Percentiles rank a stretch among this genome's conserved stretches.
Evolutionary conservation across 495 filamentous ascomycete genomes (phyloP).

Genomic region (Trichoderma orchidacearum): DNA sequence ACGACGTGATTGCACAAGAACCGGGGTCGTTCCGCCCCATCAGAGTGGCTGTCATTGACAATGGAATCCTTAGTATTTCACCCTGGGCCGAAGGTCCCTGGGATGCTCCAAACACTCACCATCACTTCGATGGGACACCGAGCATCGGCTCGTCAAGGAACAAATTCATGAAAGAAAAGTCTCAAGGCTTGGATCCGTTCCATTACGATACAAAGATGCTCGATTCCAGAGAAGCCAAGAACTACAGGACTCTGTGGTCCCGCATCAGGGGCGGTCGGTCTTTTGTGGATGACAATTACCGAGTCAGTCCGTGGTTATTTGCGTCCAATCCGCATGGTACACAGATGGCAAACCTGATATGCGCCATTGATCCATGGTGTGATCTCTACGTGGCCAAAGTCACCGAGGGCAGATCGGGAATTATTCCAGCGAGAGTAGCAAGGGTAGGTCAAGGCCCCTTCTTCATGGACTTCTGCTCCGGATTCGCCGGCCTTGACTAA

Average conservation of each 20-base stretch:
- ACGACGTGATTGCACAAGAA: too few relatives aligned
- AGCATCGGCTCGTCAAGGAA: too few relatives aligned
- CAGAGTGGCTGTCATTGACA: slow-evolving; percentile 5
- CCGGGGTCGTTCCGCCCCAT: background rate
- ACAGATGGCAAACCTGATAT: slow-evolving; percentile 9
- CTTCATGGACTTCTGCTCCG: background rate
- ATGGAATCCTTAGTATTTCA: slow-evolving; percentile 3
- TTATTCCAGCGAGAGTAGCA: background rate
- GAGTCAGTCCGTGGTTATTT: slow-evolving; percentile 1
- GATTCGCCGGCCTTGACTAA: background rate
- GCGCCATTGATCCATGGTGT: slow-evolving; percentile 7
- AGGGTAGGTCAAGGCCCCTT: background rate
- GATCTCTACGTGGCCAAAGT: slow-evolving; percentile 7
- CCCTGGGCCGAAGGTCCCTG: background rate
- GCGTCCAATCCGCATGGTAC: slow-evolving; percentile 8
- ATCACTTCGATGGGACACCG: background rate
- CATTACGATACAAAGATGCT: too few relatives aligned
- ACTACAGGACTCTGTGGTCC: background rate
- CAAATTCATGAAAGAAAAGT: too few relatives aligned
- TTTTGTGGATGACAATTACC: slow-evolving; percentile 3
- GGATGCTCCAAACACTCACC: background rate
- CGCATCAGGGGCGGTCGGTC: slow-evolving; percentile 2
- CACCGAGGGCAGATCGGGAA: slow-evolving; percentile 2
- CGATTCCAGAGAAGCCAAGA: too few relatives aligned
- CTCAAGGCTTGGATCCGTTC: too few relatives aligned